A percentile compares a stretch with the other conserved stretches of the same genome.
These are phyloP conservation scores for Carex pumila DNA, from an alignment of 176 grass and related monocot species.

Conservation along the genomic window DNA sequence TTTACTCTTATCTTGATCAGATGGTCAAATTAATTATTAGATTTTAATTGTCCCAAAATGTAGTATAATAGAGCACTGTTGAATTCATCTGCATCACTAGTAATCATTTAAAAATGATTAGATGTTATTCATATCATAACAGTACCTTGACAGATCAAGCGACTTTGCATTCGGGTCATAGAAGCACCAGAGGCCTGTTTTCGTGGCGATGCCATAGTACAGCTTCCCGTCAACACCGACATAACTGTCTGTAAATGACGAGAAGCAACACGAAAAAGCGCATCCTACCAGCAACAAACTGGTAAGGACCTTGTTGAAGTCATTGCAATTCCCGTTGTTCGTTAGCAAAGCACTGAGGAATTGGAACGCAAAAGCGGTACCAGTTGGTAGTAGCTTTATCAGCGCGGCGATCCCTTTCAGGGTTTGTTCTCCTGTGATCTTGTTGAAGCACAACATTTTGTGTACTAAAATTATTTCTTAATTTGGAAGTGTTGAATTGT, in stretches of 20 bases:
- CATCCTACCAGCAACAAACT: slow-evolving; percentile 3
- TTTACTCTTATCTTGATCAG: too few species aligned
- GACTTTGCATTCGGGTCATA: neutral
- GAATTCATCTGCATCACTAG: neutral
- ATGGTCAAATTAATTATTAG: too few species aligned
- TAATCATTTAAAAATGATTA: too few species aligned
- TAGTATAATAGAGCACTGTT: too few species aligned
- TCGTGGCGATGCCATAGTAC: slow-evolving; percentile 21
- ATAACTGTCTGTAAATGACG: slow-evolving; percentile 33
- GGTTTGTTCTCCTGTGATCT: neutral
- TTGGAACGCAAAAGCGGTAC: slow-evolving; percentile 11
- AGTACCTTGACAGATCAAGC: neutral
- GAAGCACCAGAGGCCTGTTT: slow-evolving; percentile 21
- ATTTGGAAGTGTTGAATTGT: neutral
- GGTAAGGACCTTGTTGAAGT: slow-evolving; percentile 9
- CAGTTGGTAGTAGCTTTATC: slow-evolving; percentile 17
- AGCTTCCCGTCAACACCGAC: slow-evolving; percentile 8
- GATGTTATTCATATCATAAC: neutral
- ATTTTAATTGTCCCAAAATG: too few species aligned
- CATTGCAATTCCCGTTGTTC: slow-evolving; percentile 10
- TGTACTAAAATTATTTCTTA: neutral
- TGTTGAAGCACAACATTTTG: neutral
- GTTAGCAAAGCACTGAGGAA: slow-evolving; percentile 24
- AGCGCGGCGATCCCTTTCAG: slow-evolving; percentile 15
- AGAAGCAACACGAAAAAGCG: slow-evolving; percentile 13